Evolutionary conservation across 1,284 basidiomycete species (phyloP).

Genomic region (Cryptococcus sp.): DNA sequence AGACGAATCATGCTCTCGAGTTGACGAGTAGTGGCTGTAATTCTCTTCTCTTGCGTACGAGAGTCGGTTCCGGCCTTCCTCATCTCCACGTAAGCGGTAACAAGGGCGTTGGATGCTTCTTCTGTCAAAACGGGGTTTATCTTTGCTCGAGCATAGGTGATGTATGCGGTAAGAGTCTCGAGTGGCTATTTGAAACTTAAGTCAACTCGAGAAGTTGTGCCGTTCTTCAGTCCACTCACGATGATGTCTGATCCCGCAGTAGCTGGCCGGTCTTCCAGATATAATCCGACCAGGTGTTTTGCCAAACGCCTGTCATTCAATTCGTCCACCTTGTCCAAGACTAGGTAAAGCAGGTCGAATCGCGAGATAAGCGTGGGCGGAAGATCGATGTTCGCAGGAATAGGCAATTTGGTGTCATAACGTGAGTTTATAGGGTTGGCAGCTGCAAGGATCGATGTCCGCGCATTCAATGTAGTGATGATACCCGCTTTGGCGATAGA

Average conservation of each 20-base stretch:
- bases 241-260: constrained; percentile 72
- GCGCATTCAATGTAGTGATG: constrained; percentile 95
- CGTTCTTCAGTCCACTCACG: constrained; percentile 57
- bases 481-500: constrained; percentile 99
- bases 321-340: constrained; percentile 94
- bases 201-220: neutral
- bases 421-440: constrained; percentile 96
- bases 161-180: constrained; percentile 88
- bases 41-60: constrained; percentile 82
- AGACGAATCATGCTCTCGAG: constrained; percentile 98
- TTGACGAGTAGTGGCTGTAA: constrained; percentile 96
- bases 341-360: constrained; percentile 96
- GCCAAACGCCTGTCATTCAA: constrained; percentile 83
- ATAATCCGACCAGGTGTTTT: constrained; percentile 88
- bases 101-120: constrained; percentile 80
- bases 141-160: constrained; percentile 87
- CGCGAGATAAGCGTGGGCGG: constrained; percentile 97
- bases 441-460: constrained; percentile 94
- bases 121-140: constrained; percentile 88
- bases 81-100: constrained; percentile 87
- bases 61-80: constrained; percentile 89
- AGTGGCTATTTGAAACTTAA: constrained; percentile 63
- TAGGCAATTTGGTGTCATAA: constrained; percentile 86
- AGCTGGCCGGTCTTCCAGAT: constrained; percentile 85
- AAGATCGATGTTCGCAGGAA: constrained; percentile 82